These are phyloP conservation scores for Erysimum pusillum DNA, from an alignment of 441 rosid species.

Conservation along the genomic window DNA sequence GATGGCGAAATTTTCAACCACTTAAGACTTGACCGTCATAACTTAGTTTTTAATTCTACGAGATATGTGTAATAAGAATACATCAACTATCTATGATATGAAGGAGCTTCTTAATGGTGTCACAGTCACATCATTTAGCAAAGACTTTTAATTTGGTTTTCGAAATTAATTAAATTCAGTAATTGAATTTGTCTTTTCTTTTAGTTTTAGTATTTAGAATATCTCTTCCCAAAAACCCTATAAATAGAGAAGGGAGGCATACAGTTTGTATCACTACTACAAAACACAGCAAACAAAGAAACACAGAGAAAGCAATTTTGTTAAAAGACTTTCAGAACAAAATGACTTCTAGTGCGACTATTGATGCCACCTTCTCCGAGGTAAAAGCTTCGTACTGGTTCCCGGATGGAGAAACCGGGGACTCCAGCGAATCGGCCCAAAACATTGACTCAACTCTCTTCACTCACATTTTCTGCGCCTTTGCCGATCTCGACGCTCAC, in stretches of 20 bases:
- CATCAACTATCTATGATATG: neutral
- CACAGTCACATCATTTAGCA: neutral
- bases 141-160: neutral
- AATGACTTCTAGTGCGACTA: neutral
- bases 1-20: too few relatives aligned
- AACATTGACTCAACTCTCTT: too few relatives aligned
- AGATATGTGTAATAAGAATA: neutral
- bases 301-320: too few relatives aligned
- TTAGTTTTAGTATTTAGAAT: too few relatives aligned
- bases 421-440: too few relatives aligned
- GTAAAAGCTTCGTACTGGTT: constrained; percentile 51
- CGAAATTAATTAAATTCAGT: too few relatives aligned
- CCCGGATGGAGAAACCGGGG: neutral
- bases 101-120: neutral
- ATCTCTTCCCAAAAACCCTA: too few relatives aligned
- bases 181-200: too few relatives aligned
- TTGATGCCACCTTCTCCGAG: neutral
- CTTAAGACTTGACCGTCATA: neutral
- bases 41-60: neutral
- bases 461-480: constrained; percentile 51
- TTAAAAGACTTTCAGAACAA: neutral
- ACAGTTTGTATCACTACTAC: too few relatives aligned
- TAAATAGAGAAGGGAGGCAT: too few relatives aligned
- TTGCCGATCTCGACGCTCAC: constrained; percentile 44
- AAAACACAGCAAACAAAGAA: too few relatives aligned